These are phyloP conservation scores for Claviceps citrina DNA, from an alignment of 2,329 filamentous ascomycete species.

Conservation along the genomic window DNA sequence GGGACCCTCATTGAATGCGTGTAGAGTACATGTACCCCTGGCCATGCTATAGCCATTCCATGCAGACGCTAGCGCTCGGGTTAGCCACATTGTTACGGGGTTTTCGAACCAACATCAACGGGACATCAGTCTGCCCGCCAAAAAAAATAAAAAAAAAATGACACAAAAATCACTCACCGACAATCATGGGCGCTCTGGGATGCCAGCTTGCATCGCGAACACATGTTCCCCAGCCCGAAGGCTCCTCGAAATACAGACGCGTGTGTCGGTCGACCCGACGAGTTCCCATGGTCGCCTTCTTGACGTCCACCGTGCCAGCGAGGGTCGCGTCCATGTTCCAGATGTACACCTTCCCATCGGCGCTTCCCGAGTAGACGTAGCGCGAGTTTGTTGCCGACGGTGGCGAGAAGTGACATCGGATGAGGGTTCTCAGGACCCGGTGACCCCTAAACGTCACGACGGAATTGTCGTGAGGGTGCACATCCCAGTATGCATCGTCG, in stretches of 20 bases:
- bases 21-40: slow-evolving; percentile 60
- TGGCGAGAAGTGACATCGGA: slow-evolving; percentile 89
- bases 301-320: slow-evolving; percentile 64
- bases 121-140: not conserved
- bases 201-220: slow-evolving; percentile 87
- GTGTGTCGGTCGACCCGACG: slow-evolving; percentile 39
- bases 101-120: not conserved
- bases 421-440: slow-evolving; percentile 73
- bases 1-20: slow-evolving; percentile 57
- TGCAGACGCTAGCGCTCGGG: slow-evolving; percentile 46
- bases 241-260: slow-evolving; percentile 41
- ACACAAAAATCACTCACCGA: slow-evolving; percentile 28
- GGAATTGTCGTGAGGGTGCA: slow-evolving; percentile 69
- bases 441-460: slow-evolving; percentile 90
- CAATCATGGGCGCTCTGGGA: slow-evolving; percentile 66
- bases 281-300: slow-evolving; percentile 48
- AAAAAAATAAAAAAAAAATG: not conserved
- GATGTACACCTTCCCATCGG: slow-evolving; percentile 77
- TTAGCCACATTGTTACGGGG: not conserved
- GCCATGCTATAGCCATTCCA: slow-evolving; percentile 67
- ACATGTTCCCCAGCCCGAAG: slow-evolving; percentile 54
- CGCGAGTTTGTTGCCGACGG: slow-evolving; percentile 70
- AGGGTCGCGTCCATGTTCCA: slow-evolving; percentile 88
- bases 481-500: slow-evolving; percentile 43
- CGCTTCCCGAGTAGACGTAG: slow-evolving; percentile 85